Evolutionary conservation across 148 eudicot species (phyloP).

Genomic region (Amaranthus cruentus): DNA sequence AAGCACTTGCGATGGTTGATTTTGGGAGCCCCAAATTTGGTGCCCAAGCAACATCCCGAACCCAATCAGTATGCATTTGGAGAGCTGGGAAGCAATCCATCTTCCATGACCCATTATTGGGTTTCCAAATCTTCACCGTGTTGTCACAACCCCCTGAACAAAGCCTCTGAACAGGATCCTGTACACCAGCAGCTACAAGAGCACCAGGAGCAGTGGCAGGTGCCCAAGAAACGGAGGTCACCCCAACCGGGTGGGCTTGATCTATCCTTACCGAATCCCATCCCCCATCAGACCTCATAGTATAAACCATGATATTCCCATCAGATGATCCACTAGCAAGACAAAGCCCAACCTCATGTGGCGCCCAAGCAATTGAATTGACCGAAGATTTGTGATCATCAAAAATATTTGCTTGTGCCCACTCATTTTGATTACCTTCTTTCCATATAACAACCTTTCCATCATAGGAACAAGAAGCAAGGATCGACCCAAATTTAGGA

Average conservation of each 20-base stretch:
- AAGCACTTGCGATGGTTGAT: slow-evolving; percentile 88
- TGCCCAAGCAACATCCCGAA: slow-evolving; percentile 94
- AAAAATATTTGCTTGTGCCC: slow-evolving; percentile 34
- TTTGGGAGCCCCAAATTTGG: slow-evolving; percentile 94
- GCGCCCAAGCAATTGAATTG: slow-evolving; percentile 43
- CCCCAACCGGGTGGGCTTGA: slow-evolving; percentile 94
- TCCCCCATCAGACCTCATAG: slow-evolving; percentile 33
- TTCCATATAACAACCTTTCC: slow-evolving; percentile 42
- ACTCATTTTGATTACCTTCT: slow-evolving; percentile 42
- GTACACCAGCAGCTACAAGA: slow-evolving; percentile 57
- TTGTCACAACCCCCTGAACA: slow-evolving; percentile 94
- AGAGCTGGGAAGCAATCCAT: slow-evolving; percentile 97
- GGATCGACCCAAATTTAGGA: slow-evolving; percentile 37
- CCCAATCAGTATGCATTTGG: slow-evolving; percentile 80
- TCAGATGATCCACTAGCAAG: slow-evolving; percentile 38
- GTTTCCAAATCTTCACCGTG: slow-evolving; percentile 89
- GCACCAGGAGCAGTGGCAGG: slow-evolving; percentile 81
- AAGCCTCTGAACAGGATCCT: slow-evolving; percentile 71
- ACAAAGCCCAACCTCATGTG: slow-evolving; percentile 41
- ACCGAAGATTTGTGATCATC: slow-evolving; percentile 38
- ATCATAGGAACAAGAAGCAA: slow-evolving; percentile 39
- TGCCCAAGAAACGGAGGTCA: slow-evolving; percentile 93
- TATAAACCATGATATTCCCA: slow-evolving; percentile 38
- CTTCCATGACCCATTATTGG: slow-evolving; percentile 70
- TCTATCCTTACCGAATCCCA: slow-evolving; percentile 82